phyloP scores from a whole-genome alignment of 192 early-diverging fungal species.

The Anaeromyces robustus region DNA sequence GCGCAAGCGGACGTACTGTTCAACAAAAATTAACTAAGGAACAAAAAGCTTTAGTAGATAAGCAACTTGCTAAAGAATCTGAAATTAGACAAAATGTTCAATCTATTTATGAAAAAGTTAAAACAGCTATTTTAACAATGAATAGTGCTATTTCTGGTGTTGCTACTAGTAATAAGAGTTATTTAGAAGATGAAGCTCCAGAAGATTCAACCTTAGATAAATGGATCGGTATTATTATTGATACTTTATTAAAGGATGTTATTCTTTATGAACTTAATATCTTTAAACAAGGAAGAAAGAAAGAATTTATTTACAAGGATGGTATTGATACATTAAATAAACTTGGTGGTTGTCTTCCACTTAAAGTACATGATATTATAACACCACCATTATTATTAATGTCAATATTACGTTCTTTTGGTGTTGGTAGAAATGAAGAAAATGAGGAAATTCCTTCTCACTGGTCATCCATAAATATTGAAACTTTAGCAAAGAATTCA shows the following conservation, averaged over 20 bases:
- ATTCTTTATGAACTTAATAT: constrained; percentile 8
- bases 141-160: constrained; percentile 47
- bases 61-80: constrained; percentile 55
- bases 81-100: constrained; percentile 52
- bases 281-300: constrained; percentile 1
- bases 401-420: constrained; percentile 47
- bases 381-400: constrained; percentile 40
- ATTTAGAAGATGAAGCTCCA: constrained; percentile 34
- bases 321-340: constrained; percentile 20
- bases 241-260: constrained; percentile 19
- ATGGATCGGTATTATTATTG: constrained; percentile 12
- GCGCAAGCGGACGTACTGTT: constrained; percentile 1
- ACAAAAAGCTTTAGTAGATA: constrained; percentile 54
- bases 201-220: constrained; percentile 7
- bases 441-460: constrained; percentile 19
- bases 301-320: constrained; percentile 34
- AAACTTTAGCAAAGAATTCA: neutral
- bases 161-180: constrained; percentile 25
- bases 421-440: constrained; percentile 26
- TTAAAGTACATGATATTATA: constrained; percentile 32
- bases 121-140: constrained; percentile 46
- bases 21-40: constrained; percentile 50
- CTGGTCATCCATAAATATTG: constrained; percentile 21
- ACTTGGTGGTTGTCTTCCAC: constrained; percentile 32
- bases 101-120: constrained; percentile 22